Conservation (phyloP, 2,329 filamentous ascomycete species). For the Hymenoscyphus albidus region DNA sequence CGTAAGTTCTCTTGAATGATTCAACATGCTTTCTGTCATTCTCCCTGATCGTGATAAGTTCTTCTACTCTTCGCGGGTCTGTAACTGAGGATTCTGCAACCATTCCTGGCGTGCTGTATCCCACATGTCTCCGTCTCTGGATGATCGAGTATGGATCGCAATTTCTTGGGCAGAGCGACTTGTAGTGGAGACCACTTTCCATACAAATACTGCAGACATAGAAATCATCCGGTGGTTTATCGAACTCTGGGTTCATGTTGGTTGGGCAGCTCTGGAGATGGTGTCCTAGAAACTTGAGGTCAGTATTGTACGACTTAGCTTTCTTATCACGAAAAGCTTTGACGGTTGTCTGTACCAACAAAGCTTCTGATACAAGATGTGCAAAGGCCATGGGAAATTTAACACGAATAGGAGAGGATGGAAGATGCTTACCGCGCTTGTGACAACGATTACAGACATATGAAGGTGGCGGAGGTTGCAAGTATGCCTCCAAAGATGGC, state of each 20-base stretch:
- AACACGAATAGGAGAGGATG: background rate
- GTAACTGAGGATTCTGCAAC: background rate
- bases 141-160: slow-evolving; percentile 34
- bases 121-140: slow-evolving; percentile 31
- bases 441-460: slow-evolving; percentile 32
- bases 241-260: slow-evolving; percentile 40
- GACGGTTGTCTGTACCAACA: background rate
- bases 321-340: background rate
- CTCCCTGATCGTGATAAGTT: slow-evolving; percentile 6
- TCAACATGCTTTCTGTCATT: background rate
- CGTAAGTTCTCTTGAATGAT: background rate
- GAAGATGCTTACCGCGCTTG: slow-evolving; percentile 22
- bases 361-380: background rate
- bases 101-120: slow-evolving; percentile 9
- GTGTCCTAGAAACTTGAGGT: slow-evolving; percentile 36
- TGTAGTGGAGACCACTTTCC: slow-evolving; percentile 36
- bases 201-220: slow-evolving; percentile 39
- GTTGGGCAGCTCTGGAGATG: slow-evolving; percentile 40
- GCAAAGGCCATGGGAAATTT: background rate
- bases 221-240: slow-evolving; percentile 30
- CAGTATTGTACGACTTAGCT: background rate
- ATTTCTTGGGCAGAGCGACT: slow-evolving; percentile 39
- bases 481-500: slow-evolving; percentile 10
- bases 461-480: slow-evolving; percentile 16
- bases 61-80: background rate